Conservation (phyloP, 495 filamentous ascomycete species). For the Cryomyces antarcticus region DNA sequence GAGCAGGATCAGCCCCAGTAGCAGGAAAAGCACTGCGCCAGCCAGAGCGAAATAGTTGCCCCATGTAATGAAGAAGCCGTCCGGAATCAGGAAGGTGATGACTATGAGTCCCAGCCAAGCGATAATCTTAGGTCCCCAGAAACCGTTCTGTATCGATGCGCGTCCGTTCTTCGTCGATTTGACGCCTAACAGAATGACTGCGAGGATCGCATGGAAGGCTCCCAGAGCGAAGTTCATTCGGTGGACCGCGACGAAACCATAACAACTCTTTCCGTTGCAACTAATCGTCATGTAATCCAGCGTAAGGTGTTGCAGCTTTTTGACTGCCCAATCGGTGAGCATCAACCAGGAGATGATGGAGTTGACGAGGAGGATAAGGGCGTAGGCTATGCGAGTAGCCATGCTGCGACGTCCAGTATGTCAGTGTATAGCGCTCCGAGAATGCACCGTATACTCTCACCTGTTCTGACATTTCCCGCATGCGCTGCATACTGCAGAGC, state of each 20-base stretch:
- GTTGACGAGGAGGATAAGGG: slow-evolving; percentile 86
- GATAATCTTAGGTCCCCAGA: slow-evolving; percentile 75
- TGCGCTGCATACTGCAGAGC: slow-evolving; percentile 78
- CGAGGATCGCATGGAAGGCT: slow-evolving; percentile 75
- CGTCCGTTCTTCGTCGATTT: slow-evolving; percentile 69
- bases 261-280: slow-evolving; percentile 77
- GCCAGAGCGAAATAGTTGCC: slow-evolving; percentile 83
- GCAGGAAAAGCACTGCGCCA: slow-evolving; percentile 81
- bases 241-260: slow-evolving; percentile 91
- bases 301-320: slow-evolving; percentile 77
- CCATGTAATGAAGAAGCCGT: slow-evolving; percentile 87
- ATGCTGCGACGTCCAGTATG: slow-evolving; percentile 33
- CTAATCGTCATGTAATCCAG: slow-evolving; percentile 88
- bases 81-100: slow-evolving; percentile 84
- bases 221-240: slow-evolving; percentile 95
- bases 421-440: not conserved
- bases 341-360: slow-evolving; percentile 95
- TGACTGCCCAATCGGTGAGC: slow-evolving; percentile 97
- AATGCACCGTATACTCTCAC: slow-evolving; percentile 23
- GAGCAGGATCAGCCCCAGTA: slow-evolving; percentile 77
- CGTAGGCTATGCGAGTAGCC: slow-evolving; percentile 93
- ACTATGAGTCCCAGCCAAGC: slow-evolving; percentile 75
- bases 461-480: slow-evolving; percentile 96
- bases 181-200: slow-evolving; percentile 68
- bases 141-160: slow-evolving; percentile 82